Conservation (phyloP, 129 eudicot species). For the Ambrosia trifida region DNA sequence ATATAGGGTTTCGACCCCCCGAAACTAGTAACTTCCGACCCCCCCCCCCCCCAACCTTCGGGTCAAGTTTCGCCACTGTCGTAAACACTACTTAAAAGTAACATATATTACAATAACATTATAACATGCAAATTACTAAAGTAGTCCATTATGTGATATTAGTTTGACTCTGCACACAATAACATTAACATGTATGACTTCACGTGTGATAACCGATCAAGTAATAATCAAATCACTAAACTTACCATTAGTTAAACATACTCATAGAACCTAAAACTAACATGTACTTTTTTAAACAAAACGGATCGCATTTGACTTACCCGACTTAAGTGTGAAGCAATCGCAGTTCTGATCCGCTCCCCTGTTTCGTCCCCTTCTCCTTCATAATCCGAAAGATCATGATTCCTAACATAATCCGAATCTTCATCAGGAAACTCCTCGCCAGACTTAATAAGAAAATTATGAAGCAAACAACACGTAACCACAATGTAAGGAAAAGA, state of each 20-base stretch:
- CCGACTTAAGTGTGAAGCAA: conserved; percentile 72
- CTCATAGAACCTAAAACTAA: not conserved
- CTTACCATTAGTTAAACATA: not conserved
- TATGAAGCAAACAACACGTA: conserved; percentile 79
- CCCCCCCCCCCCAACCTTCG: too few species aligned
- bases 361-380: conserved; percentile 75
- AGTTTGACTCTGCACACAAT: not conserved
- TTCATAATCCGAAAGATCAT: conserved; percentile 57
- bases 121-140: not conserved
- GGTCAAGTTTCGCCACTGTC: too few species aligned
- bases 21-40: too few species aligned
- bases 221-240: not conserved
- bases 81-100: not conserved
- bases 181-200: not conserved
- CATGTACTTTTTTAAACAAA: conserved; percentile 11
- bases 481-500: conserved; percentile 77
- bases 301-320: conserved; percentile 37
- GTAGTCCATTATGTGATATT: not conserved
- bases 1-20: too few species aligned
- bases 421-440: conserved; percentile 65
- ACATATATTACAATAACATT: not conserved
- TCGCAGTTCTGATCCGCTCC: conserved; percentile 60
- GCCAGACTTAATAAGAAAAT: conserved; percentile 74
- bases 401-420: conserved; percentile 41
- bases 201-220: not conserved